phyloP scores from a whole-genome alignment of 148 eudicot species.

The Nepenthes mirabilis region DNA sequence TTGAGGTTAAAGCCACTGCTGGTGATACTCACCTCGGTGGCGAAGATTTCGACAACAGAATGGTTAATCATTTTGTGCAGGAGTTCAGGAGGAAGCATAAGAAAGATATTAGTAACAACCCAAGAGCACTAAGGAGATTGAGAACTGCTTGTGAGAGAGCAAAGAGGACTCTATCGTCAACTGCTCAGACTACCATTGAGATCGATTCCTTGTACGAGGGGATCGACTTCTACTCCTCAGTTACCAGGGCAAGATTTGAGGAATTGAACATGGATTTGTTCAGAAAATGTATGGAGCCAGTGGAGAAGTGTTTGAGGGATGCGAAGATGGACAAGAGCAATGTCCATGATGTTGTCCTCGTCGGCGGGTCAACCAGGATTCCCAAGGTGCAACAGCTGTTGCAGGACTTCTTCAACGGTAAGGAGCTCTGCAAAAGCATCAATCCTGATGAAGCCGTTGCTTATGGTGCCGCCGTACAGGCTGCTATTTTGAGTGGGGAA shows the following conservation, averaged over 20 bases:
- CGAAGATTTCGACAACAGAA: conserved; percentile 40
- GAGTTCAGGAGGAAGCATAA: conserved; percentile 48
- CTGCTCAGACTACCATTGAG: conserved; percentile 42
- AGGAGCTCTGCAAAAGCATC: conserved; percentile 47
- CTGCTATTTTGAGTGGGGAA: conserved; percentile 40
- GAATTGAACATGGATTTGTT: conserved; percentile 45
- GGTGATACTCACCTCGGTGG: conserved; percentile 51
- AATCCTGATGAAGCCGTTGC: conserved; percentile 53
- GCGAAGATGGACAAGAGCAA: conserved; percentile 38
- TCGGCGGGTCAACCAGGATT: conserved; percentile 46
- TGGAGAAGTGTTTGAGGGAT: conserved; percentile 45
- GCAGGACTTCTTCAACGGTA: conserved; percentile 44
- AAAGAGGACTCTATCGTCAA: conserved; percentile 35
- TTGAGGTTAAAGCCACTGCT: conserved; percentile 45
- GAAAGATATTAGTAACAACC: conserved; percentile 47
- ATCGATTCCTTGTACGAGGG: conserved; percentile 41
- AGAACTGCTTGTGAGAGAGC: conserved; percentile 50
- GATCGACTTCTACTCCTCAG: conserved; percentile 42
- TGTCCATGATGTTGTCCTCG: conserved; percentile 46
- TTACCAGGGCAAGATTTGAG: conserved; percentile 43
- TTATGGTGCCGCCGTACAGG: conserved; percentile 44
- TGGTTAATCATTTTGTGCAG: conserved; percentile 45
- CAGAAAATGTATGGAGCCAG: conserved; percentile 61
- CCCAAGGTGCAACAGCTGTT: conserved; percentile 40
- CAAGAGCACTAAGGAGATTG: conserved; percentile 41